A percentile compares a stretch with the other conserved stretches of the same genome.
These are phyloP conservation scores for Fusarium avenaceum DNA, from an alignment of 2,329 filamentous ascomycete species.

Conservation along the genomic window DNA sequence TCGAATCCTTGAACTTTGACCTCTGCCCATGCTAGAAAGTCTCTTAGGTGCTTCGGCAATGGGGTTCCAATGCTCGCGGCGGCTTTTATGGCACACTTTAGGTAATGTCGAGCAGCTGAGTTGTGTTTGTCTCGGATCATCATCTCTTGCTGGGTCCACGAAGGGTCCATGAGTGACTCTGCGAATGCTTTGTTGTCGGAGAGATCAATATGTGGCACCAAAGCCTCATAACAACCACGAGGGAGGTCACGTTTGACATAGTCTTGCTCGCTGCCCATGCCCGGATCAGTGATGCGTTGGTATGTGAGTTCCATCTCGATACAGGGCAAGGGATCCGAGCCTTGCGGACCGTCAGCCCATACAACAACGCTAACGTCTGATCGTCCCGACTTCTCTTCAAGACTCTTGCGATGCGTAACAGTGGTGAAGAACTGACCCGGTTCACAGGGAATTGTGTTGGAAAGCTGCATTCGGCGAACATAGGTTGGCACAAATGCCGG, in stretches of 20 bases:
- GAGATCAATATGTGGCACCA: background rate
- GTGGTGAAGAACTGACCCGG: background rate
- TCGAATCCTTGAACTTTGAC: background rate
- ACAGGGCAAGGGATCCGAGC: background rate
- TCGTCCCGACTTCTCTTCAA: background rate
- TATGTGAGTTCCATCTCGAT: background rate
- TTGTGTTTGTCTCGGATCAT: background rate
- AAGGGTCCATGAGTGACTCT: background rate
- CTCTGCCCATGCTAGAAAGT: background rate
- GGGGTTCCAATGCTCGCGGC: background rate
- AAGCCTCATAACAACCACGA: background rate
- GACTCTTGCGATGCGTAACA: background rate
- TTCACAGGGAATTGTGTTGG: background rate
- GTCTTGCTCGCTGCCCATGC: background rate
- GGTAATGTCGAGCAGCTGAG: background rate
- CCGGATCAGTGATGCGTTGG: background rate
- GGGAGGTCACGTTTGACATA: background rate
- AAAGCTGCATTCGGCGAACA: background rate
- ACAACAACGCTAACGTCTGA: background rate
- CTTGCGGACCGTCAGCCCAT: background rate
- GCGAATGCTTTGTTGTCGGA: background rate
- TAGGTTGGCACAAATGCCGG: slow-evolving; percentile 3
- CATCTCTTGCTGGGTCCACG: background rate
- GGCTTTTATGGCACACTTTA: background rate
- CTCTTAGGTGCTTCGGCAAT: background rate